phyloP scores from a whole-genome alignment of 1,139 yeast species.

The Sugiyamaella paludigena region DNA sequence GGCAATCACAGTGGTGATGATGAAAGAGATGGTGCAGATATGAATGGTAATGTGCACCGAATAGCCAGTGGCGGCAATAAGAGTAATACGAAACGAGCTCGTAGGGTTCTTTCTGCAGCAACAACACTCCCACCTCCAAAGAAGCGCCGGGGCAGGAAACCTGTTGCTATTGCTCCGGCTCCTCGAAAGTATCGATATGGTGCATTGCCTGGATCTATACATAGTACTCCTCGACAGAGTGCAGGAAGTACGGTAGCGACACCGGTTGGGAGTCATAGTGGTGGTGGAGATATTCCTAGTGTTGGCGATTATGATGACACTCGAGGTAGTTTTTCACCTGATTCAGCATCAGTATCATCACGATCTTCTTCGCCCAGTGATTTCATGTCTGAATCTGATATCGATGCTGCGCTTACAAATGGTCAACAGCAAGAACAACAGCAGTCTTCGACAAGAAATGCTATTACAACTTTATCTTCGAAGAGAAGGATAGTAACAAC shows the following conservation, averaged over 20 bases:
- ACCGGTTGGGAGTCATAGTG: constrained; percentile 3
- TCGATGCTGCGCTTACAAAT: constrained; percentile 24
- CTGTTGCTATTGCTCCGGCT: neutral
- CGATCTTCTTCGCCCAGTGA: constrained; percentile 38
- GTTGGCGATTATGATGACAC: neutral
- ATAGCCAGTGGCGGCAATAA: too few species aligned
- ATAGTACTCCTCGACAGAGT: constrained; percentile 12
- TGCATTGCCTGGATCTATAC: constrained; percentile 4
- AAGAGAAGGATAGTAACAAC: neutral
- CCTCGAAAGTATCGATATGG: constrained; percentile 9
- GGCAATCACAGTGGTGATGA: constrained; percentile 8
- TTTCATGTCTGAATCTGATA: constrained; percentile 36
- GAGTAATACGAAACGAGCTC: too few species aligned
- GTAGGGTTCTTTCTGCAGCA: too few species aligned
- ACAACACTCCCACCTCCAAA: constrained; percentile 1
- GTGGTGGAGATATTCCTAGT: neutral
- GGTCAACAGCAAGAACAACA: constrained; percentile 16
- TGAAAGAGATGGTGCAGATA: neutral
- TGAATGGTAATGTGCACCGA: neutral
- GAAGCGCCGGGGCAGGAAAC: constrained; percentile 5
- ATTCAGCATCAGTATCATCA: constrained; percentile 34
- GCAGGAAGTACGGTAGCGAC: constrained; percentile 17
- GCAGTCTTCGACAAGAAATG: constrained; percentile 3
- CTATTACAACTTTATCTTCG: constrained; percentile 4
- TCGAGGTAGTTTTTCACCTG: constrained; percentile 26